These are phyloP conservation scores for Babesia sp. DNA, from an alignment of 169 alveolate species.

Conservation along the genomic window DNA sequence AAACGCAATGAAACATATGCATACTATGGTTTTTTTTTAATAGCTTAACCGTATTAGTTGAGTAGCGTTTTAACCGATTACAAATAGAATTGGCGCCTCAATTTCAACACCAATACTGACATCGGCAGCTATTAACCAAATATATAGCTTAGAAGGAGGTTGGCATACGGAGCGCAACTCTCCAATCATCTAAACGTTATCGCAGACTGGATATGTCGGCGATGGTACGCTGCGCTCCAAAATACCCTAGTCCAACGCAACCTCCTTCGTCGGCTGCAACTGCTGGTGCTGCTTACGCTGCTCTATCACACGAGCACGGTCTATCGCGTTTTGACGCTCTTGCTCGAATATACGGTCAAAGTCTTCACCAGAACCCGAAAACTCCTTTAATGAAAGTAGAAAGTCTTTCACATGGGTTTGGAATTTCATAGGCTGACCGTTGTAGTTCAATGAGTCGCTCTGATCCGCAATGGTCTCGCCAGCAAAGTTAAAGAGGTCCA, in stretches of 20 bases:
- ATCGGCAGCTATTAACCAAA: too few relatives aligned
- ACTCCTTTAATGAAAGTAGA: conserved; percentile 63
- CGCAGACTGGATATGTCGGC: not conserved
- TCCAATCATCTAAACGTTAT: not conserved
- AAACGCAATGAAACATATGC: too few relatives aligned
- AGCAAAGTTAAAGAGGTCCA: conserved; percentile 65
- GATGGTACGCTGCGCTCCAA: not conserved
- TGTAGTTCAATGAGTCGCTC: conserved; percentile 1
- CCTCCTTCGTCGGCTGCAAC: conserved; percentile 51
- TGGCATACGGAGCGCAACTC: not conserved
- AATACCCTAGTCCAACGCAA: conserved; percentile 38
- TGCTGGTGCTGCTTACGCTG: conserved; percentile 34
- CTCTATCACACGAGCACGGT: conserved; percentile 56
- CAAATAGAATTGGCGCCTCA: too few relatives aligned
- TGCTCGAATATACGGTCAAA: conserved; percentile 54
- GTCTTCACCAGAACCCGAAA: conserved; percentile 64
- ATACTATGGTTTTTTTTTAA: too few relatives aligned
- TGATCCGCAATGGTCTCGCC: conserved; percentile 30
- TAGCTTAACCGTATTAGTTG: too few relatives aligned
- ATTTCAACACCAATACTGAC: too few relatives aligned
- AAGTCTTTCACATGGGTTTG: conserved; percentile 68
- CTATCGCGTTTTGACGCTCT: conserved; percentile 61
- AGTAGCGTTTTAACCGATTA: too few relatives aligned
- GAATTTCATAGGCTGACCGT: conserved; percentile 43
- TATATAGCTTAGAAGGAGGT: not conserved